Base-by-base conservation (phyloP, 345 rosid species). In the Mallotus nudiflorus region DNA sequence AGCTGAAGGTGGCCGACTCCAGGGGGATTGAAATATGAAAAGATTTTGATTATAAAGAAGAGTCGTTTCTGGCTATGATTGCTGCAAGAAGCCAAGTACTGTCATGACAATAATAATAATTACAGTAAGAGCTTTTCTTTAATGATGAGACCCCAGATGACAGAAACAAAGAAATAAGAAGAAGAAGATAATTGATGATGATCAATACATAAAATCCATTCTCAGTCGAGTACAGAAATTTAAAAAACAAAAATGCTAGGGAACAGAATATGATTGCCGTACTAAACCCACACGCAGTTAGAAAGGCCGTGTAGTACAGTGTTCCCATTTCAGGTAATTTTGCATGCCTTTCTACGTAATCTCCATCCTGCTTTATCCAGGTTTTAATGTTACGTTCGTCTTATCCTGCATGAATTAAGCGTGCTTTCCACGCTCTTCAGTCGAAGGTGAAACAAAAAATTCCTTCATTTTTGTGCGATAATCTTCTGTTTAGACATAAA, bases 271-370 rank as follows among this genome's bases (percentile, higher is more conserved):
- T 42, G 9, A 62, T 62, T 20, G 14, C 45, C 14, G 39, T 24
- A 25, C 39, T 14, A 15, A 3, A 22, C 14, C 56, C 18, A 70
- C 72, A 49, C 71, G 74, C 77, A 18, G 50, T 50, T n/a, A 27
- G 53, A 42, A 24, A 15, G 62, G 49, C 18, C 65, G 79, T 71
- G 77, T 52, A 40, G 22, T 25, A 51, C 79, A 79, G 62, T 53
- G 63, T 59, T 42, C 40, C 31, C 57, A 9, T 31, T 44, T 39
- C 35, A 0, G 45, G 28, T 51, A 68, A 50, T n/a, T 53, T 72
- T n/a, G 65, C 79, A 75, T 79, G 74, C 79, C 71, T 60, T 76
- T 66, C 18, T 45, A 76, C 71, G 75, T 70, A 70, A 70, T 64
- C 5, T 15, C 27, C 0, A 16, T 14, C 9, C 58, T 20, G 53